phyloP scores from a whole-genome alignment of 495 filamentous ascomycete species.

The Aspergillus taichungensis region DNA sequence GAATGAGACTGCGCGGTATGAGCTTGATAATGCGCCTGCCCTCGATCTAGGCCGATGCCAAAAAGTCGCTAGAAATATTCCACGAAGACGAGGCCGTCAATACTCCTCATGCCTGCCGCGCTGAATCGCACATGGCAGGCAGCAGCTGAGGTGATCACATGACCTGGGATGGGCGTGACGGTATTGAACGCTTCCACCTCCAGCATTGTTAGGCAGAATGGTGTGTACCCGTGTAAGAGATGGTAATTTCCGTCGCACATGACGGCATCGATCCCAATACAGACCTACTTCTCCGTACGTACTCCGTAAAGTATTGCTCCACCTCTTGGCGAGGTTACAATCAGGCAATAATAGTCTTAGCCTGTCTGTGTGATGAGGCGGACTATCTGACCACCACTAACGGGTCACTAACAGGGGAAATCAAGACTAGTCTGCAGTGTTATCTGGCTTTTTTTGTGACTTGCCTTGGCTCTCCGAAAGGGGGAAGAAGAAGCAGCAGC shows the following conservation, averaged over 20 bases:
- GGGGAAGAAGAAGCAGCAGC: too few species aligned
- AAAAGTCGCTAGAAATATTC: background rate
- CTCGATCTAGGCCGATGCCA: background rate
- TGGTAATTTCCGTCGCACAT: too few species aligned
- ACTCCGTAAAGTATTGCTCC: conserved; percentile 1
- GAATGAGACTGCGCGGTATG: background rate
- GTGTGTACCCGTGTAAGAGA: too few species aligned
- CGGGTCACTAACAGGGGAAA: too few species aligned
- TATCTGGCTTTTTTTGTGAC: too few species aligned
- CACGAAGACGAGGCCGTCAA: conserved; percentile 1
- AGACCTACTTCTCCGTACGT: too few species aligned
- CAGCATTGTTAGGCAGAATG: too few species aligned
- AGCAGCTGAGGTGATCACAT: background rate
- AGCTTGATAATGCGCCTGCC: background rate
- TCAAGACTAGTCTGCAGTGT: too few species aligned
- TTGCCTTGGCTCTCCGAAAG: too few species aligned
- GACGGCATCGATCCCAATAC: too few species aligned
- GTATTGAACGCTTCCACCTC: too few species aligned
- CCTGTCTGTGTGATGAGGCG: background rate
- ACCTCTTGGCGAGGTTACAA: conserved; percentile 5
- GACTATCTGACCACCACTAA: too few species aligned
- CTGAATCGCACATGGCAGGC: background rate
- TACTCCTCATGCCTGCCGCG: conserved; percentile 6
- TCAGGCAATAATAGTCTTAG: background rate
- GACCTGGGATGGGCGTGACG: background rate